Evolutionary conservation across 202 grass and related monocot genomes (phyloP), one percentile per base, ranked within the genome.

Genomic region (Setaria italica): DNA sequence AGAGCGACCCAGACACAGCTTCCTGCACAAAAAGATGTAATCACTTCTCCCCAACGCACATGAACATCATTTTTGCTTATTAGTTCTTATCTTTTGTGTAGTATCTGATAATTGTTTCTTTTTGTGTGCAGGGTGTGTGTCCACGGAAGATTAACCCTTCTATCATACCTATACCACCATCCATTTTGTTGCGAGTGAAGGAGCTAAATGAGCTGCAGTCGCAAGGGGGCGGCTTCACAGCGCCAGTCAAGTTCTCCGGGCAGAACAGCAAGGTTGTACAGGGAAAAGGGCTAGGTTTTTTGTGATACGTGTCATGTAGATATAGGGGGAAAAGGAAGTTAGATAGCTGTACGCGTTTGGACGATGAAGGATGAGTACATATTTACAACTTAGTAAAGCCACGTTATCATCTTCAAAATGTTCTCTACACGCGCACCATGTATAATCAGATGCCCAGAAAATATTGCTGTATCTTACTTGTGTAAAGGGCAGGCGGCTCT

Each of bases 131-230:
- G 79, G 86, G 76, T 83, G 65, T 3, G 51, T 73, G 43, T 87
- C 72, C 74, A 29, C 85, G 97, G 76, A 79, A 99, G 55, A 89
- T 67, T 56, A 99, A 99, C 67, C 90, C 93, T 83, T 85, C 87
- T 16, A 86, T 91, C 19, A 43, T 97, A 74, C 94, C 97, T 47
- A 93, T 99, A 91, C 97, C 97, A 39, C 76, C 80, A 56, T 70
- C 89, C n/a, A 97, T 99, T 78, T 85, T 99, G 77, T 74, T 84
- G 53, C 94, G 92, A 69, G 97, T 99, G 7, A 92, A 93, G 81
- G 87, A 99, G 74, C 83, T 99, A 67, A 79, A 89, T 33, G 90
- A 91, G 85, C 73, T 93, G 77, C 90, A 94, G 20, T 77, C 89
- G 21, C 90, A 89, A 62, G 72, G 85, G 4, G 70, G 83, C 11